Evolutionary conservation across 768 basidiomycete genomes (phyloP).

Genomic region (Inosperma sp.): DNA sequence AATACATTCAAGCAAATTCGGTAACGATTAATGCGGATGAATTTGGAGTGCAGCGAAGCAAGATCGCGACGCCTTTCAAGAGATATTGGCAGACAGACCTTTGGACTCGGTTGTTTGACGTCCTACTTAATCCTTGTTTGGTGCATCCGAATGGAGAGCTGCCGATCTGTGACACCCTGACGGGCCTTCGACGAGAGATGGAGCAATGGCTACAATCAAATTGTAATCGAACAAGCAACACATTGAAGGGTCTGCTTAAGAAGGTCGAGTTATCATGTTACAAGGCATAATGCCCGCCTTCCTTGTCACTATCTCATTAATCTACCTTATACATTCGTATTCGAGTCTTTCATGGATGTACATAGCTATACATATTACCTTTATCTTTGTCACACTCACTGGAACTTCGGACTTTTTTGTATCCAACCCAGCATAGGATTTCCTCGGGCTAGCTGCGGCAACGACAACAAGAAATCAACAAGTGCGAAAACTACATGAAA

Average conservation of each 20-base stretch:
- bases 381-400: conserved; percentile 2
- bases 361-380: not conserved
- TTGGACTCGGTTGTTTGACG: conserved; percentile 80
- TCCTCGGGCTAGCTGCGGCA: not conserved
- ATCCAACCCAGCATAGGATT: conserved; percentile 9
- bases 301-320: conserved; percentile 5
- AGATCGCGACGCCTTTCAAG: conserved; percentile 75
- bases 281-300: conserved; percentile 18
- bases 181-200: conserved; percentile 68
- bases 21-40: conserved; percentile 35
- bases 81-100: conserved; percentile 93
- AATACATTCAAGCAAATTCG: conserved; percentile 80
- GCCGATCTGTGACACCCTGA: conserved; percentile 71
- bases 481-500: not conserved
- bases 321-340: not conserved
- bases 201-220: conserved; percentile 83
- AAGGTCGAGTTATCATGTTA: conserved; percentile 66
- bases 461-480: conserved; percentile 1
- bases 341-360: conserved; percentile 1
- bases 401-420: too few relatives aligned
- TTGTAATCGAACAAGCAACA: conserved; percentile 79
- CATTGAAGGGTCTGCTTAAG: conserved; percentile 76
- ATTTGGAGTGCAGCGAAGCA: conserved; percentile 43
- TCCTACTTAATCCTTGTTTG: conserved; percentile 77
- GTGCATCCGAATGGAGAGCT: conserved; percentile 53